Base-by-base conservation (phyloP, 345 rosid genomes). In the Psidium guajava region DNA sequence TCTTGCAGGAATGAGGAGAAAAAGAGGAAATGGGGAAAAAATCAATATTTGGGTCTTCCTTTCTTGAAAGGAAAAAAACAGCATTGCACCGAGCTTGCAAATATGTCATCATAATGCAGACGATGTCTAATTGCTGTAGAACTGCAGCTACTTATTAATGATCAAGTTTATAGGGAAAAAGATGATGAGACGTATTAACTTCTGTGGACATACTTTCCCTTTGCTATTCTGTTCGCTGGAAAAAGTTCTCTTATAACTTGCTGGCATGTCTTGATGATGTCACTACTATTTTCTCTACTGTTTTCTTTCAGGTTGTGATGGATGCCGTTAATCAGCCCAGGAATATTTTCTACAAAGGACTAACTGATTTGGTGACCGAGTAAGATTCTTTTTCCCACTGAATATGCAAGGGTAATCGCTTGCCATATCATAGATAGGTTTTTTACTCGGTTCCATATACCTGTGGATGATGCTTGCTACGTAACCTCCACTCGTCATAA, bases 281-380 rank as follows among this genome's bases (percentile, higher is more conserved):
- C 25, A 69, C 83, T 82, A 82, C 42, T 47, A 15, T 82, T 24
- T 42, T 27, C 56, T 82, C 83, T 82, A 82, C 42, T 47, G 8
- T 82, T 24, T 42, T 27, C 56, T 82, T 89, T 16, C 86, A 97
- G 99, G 98, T 97, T 55, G 98, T 95, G 51, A 95, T 97, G 98
- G 97, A 93, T 86, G 98, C 98, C 87, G 98, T 97, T 44, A 94
- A 94, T 82, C 93, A 93, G 89, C 99, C 98, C 85, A 90, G 94
- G 49, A 95, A 92, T 88, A 86, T 97, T 80, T 88, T 94, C 82
- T 95, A 97, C 83, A 97, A 97, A 90, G 98, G 99, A 73, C 87
- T 95, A 55, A 93, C 93, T 86, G 99, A 97, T 88, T 91, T 95
- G 87, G 98, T 97, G 73, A 97, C 98, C 5, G 99, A 95, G 99